Evolutionary conservation across 805 yeast genomes (phyloP).

Genomic region (Yamadazyma sp.): DNA sequence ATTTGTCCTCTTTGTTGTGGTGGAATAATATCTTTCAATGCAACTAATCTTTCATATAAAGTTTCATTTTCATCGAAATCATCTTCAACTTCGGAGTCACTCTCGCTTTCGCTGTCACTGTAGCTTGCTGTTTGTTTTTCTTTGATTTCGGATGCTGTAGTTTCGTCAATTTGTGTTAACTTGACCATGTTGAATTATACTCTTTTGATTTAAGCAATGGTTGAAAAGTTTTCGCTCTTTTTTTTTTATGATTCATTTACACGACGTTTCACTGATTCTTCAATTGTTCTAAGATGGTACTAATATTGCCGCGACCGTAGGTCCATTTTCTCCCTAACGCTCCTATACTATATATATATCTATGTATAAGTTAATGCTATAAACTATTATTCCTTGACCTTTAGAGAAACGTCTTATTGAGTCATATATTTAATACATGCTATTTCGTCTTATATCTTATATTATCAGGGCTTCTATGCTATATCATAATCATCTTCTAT

Average conservation of each 20-base stretch:
- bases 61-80: constrained; percentile 86
- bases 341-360: too few relatives aligned
- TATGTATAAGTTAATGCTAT: too few relatives aligned
- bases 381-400: too few relatives aligned
- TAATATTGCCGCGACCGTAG: too few relatives aligned
- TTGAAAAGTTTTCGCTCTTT: neutral
- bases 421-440: too few relatives aligned
- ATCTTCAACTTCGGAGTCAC: constrained; percentile 57
- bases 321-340: too few relatives aligned
- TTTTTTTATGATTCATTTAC: neutral
- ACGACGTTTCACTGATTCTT: too few relatives aligned
- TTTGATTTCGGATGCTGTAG: constrained; percentile 36
- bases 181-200: constrained; percentile 53
- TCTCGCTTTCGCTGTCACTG: constrained; percentile 33
- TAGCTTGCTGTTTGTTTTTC: constrained; percentile 21
- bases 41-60: constrained; percentile 79
- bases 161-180: constrained; percentile 70
- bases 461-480: too few relatives aligned
- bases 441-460: too few relatives aligned
- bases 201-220: neutral
- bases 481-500: constrained; percentile 14
- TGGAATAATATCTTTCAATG: constrained; percentile 87
- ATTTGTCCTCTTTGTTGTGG: constrained; percentile 70
- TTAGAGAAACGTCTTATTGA: too few relatives aligned
- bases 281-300: too few relatives aligned